Evolutionary conservation across 2,329 filamentous ascomycete genomes (phyloP).

Genomic region (Fusarium sp.): DNA sequence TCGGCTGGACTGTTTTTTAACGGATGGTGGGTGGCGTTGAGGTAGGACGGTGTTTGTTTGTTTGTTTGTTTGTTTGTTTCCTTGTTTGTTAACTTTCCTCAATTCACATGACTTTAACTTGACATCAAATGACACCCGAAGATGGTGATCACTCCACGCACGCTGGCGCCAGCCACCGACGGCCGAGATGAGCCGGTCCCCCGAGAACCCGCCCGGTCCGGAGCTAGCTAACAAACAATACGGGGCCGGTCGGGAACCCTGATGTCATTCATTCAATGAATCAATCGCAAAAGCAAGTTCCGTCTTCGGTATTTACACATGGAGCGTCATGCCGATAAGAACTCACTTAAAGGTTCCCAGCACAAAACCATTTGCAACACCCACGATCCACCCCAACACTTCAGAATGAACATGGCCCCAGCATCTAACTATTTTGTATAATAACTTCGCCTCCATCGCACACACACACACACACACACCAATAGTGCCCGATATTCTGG

Average conservation of each 20-base stretch:
- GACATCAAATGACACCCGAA: conserved; percentile 22
- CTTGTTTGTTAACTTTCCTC: conserved; percentile 34
- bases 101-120: conserved; percentile 36
- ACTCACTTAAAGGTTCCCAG: not conserved
- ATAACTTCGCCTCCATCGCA: not conserved
- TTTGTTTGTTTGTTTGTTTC: conserved; percentile 17
- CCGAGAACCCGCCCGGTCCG: conserved; percentile 30
- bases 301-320: not conserved
- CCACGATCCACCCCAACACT: not conserved
- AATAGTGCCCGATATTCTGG: not conserved
- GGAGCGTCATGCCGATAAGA: not conserved
- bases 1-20: conserved; percentile 27
- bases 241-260: conserved; percentile 27
- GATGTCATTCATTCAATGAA: conserved; percentile 14
- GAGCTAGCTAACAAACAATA: conserved; percentile 28
- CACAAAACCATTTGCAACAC: not conserved
- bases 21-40: conserved; percentile 39
- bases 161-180: conserved; percentile 28
- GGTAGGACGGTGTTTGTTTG: conserved; percentile 31
- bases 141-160: conserved; percentile 13
- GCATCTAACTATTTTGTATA: not conserved
- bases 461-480: too few relatives aligned
- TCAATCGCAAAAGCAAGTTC: conserved; percentile 5
- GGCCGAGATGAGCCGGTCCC: conserved; percentile 33
- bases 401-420: not conserved